phyloP scores from a whole-genome alignment of 495 filamentous ascomycete species.

The Penicillium pulvis region DNA sequence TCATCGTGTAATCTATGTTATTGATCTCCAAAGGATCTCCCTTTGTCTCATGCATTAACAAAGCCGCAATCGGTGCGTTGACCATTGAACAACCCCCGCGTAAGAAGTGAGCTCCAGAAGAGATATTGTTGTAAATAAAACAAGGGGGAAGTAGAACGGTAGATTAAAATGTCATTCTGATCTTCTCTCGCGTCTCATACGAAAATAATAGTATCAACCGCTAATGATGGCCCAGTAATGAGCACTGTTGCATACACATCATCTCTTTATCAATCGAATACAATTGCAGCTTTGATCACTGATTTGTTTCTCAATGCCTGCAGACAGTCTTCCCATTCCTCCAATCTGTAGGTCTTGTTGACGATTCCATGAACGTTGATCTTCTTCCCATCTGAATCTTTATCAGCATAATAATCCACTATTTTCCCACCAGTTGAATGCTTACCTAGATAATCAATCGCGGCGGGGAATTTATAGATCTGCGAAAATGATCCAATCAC shows the following conservation, averaged over 20 bases:
- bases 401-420: no score
- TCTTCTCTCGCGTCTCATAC: neutral
- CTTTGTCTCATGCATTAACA: slow-evolving; percentile 64
- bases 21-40: slow-evolving; percentile 50
- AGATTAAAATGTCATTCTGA: neutral
- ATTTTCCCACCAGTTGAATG: neutral
- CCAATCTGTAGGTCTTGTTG: slow-evolving; percentile 53
- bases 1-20: no score
- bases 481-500: slow-evolving; percentile 71
- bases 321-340: slow-evolving; percentile 47
- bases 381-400: slow-evolving; percentile 58
- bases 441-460: slow-evolving; percentile 58
- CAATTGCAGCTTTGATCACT: slow-evolving; percentile 72
- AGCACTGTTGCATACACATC: neutral
- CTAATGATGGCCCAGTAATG: neutral
- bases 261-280: slow-evolving; percentile 54
- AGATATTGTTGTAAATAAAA: no score
- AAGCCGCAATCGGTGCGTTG: slow-evolving; percentile 50
- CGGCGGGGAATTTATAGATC: slow-evolving; percentile 72
- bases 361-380: slow-evolving; percentile 60
- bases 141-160: no score
- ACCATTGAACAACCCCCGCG: slow-evolving; percentile 54
- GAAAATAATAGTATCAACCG: neutral
- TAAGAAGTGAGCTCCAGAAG: slow-evolving; percentile 62
- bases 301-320: slow-evolving; percentile 59